Conservation (phyloP, 345 rosid genomes). For the Pistacia integerrima region DNA sequence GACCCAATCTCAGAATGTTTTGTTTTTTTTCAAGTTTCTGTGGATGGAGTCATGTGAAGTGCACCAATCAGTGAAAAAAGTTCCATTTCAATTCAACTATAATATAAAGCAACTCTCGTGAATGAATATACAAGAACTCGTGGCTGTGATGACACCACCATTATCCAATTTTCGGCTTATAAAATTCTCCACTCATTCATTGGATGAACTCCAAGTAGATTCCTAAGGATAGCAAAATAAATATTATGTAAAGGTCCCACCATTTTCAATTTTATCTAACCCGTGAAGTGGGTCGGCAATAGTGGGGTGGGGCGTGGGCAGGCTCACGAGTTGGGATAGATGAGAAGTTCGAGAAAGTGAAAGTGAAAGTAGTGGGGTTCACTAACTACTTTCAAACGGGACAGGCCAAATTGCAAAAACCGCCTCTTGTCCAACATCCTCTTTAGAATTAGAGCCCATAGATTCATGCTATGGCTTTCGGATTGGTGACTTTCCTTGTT, state of each 20-base stretch:
- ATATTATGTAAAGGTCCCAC: neutral
- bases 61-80: neutral
- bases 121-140: neutral
- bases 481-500: neutral
- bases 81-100: neutral
- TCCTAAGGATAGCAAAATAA: neutral
- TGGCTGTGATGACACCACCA: neutral
- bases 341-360: constrained; percentile 15
- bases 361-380: constrained; percentile 18
- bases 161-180: neutral
- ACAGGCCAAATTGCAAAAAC: constrained; percentile 24
- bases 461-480: neutral
- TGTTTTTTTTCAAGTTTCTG: no score
- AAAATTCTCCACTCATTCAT: neutral
- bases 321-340: constrained; percentile 39
- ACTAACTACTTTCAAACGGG: constrained; percentile 14
- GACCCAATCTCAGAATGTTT: no score
- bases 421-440: neutral
- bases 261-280: neutral
- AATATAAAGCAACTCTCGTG: neutral
- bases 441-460: neutral
- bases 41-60: constrained; percentile 20
- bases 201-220: neutral
- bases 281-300: constrained; percentile 58
- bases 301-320: constrained; percentile 26